Conservation (phyloP, 148 eudicot species). For the Gaultheria prostrata region DNA sequence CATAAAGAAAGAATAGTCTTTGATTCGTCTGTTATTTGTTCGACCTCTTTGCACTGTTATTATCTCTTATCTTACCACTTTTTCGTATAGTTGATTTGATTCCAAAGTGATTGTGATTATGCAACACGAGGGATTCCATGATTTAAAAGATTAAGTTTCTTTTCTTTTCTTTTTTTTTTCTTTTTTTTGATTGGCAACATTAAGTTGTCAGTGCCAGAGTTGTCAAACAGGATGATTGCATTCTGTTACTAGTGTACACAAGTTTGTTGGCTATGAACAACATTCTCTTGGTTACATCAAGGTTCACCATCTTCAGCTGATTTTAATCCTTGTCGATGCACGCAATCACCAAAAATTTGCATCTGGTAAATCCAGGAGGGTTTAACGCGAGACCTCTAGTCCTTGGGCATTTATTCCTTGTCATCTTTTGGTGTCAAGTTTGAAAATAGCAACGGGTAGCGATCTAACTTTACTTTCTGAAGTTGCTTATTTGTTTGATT, state of each 20-base stretch:
- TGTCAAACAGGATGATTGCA: constrained; percentile 9
- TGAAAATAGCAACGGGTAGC: background rate
- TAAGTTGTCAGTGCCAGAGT: background rate
- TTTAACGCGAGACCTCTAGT: background rate
- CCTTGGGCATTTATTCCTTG: background rate
- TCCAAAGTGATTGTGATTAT: constrained; percentile 11
- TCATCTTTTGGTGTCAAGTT: background rate
- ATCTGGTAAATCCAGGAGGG: background rate
- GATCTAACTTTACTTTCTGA: background rate
- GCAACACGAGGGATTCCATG: background rate
- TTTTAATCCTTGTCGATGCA: background rate
- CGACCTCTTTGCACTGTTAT: background rate
- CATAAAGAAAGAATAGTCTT: background rate
- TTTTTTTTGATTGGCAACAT: background rate
- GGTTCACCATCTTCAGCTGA: background rate
- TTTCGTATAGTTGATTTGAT: background rate
- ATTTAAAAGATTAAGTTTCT: background rate
- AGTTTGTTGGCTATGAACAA: background rate
- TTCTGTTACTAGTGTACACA: background rate
- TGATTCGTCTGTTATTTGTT: background rate
- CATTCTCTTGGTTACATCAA: constrained; percentile 5
- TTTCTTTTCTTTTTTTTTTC: too few relatives aligned
- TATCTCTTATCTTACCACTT: background rate
- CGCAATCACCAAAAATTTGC: background rate
- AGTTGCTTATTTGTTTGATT: constrained; percentile 2